These are phyloP conservation scores for Zygoascus meyerae DNA, from an alignment of 1,139 yeast genomes.

Conservation along the genomic window DNA sequence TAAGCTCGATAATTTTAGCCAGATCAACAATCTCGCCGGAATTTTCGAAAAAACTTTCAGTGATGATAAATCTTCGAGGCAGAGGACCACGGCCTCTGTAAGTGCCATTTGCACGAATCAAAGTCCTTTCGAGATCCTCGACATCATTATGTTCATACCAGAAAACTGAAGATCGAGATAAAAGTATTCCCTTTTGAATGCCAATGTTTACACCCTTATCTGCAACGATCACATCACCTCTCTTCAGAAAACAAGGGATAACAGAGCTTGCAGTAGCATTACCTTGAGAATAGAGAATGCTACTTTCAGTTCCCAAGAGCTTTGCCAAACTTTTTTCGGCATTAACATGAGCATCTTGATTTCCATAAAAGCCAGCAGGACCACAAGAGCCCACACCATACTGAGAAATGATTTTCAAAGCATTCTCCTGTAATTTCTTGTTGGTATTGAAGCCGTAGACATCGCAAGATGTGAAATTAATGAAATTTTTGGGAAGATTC, in stretches of 20 bases:
- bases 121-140: slow-evolving; percentile 68
- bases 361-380: slow-evolving; percentile 96
- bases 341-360: slow-evolving; percentile 84
- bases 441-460: slow-evolving; percentile 60
- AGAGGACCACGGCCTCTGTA: slow-evolving; percentile 50
- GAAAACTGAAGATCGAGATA: slow-evolving; percentile 79
- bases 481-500: slow-evolving; percentile 7
- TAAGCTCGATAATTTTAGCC: slow-evolving; percentile 63
- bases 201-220: slow-evolving; percentile 75
- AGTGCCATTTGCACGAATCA: slow-evolving; percentile 48
- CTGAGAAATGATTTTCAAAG: slow-evolving; percentile 52
- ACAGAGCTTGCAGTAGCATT: slow-evolving; percentile 90
- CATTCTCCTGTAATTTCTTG: slow-evolving; percentile 46
- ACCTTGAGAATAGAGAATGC: slow-evolving; percentile 91
- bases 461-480: slow-evolving; percentile 36
- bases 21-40: slow-evolving; percentile 78
- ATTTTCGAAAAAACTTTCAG: slow-evolving; percentile 82
- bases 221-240: slow-evolving; percentile 89
- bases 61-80: slow-evolving; percentile 80
- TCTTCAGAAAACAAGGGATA: slow-evolving; percentile 88
- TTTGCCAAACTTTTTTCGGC: slow-evolving; percentile 70
- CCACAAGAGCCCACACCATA: slow-evolving; percentile 99
- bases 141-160: slow-evolving; percentile 81
- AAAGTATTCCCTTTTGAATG: slow-evolving; percentile 79
- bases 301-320: slow-evolving; percentile 69